A percentile compares a stretch with the other conserved stretches of the same genome.
phyloP scores from a whole-genome alignment of 768 basidiomycete species.

The Tulasnella sp. region DNA sequence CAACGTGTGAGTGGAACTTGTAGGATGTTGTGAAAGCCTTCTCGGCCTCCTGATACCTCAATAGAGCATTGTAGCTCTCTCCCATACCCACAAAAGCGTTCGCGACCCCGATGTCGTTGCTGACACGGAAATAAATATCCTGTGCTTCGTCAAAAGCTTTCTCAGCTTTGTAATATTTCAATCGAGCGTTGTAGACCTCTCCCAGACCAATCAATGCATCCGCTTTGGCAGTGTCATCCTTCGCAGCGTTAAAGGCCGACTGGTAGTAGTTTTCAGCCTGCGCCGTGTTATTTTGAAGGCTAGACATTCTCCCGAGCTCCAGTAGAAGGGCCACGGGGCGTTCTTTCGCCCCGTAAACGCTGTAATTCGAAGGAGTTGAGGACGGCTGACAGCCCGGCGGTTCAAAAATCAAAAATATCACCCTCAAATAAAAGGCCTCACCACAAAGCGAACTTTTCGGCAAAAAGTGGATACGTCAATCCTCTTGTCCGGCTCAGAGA shows the following conservation, averaged over 20 bases:
- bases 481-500: not conserved
- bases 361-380: not conserved
- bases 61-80: not conserved
- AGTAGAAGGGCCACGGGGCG: not conserved
- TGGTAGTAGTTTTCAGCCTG: not conserved
- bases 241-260: not conserved
- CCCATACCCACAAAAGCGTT: not conserved
- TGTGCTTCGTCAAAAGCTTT: not conserved
- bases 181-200: not conserved
- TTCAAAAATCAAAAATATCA: not conserved
- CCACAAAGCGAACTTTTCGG: not conserved
- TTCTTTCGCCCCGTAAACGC: not conserved
- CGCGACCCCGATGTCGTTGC: not conserved
- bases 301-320: not conserved
- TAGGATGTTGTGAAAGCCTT: not conserved
- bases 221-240: not conserved
- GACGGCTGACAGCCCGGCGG: not conserved
- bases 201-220: not conserved
- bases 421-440: not conserved
- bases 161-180: not conserved
- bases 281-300: not conserved
- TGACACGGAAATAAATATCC: not conserved
- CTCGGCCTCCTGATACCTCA: not conserved
- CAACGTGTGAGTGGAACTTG: not conserved
- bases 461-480: not conserved